A percentile compares a stretch with the other conserved stretches of the same genome.
These are phyloP conservation scores for Echeveria elegans DNA, from an alignment of 164 flowering plant genomes.

Conservation along the genomic window DNA sequence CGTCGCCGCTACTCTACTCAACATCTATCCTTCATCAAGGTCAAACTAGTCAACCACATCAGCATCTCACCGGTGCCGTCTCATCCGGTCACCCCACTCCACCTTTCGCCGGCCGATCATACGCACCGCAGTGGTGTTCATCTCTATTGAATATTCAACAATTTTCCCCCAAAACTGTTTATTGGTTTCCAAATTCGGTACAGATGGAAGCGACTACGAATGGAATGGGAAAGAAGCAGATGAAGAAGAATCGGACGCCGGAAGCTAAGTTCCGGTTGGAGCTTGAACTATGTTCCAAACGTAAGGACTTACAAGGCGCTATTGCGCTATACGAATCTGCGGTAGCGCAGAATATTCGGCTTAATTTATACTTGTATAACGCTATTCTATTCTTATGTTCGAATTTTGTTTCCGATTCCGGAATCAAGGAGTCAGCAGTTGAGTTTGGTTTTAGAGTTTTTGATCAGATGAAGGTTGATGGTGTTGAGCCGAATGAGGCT, in stretches of 20 bases:
- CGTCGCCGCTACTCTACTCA: no score
- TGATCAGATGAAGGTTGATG: constrained; percentile 31
- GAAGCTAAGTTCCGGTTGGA: constrained; percentile 38
- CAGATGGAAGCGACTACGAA: no score
- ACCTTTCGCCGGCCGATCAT: no score
- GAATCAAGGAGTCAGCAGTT: constrained; percentile 24
- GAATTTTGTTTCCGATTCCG: constrained; percentile 21
- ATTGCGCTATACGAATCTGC: constrained; percentile 56
- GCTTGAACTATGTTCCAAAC: constrained; percentile 53
- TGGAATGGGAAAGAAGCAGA: constrained; percentile 10
- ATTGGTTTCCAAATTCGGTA: no score
- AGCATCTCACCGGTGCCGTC: no score
- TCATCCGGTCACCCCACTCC: no score
- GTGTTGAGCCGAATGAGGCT: constrained; percentile 61
- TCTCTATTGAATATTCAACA: no score
- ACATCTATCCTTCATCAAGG: no score
- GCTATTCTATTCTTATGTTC: constrained; percentile 71
- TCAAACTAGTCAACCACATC: no score
- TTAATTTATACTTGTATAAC: constrained; percentile 49
- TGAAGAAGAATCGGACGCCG: constrained; percentile 30
- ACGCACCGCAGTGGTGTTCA: no score
- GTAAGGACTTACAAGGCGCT: constrained; percentile 53
- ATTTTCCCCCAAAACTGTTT: no score
- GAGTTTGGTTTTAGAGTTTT: constrained; percentile 51
- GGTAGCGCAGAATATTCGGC: constrained; percentile 23